Percentiles rank a stretch among this genome's conserved stretches.
Conservation (phyloP, 1,284 basidiomycete species). For the Boletus sp. region DNA sequence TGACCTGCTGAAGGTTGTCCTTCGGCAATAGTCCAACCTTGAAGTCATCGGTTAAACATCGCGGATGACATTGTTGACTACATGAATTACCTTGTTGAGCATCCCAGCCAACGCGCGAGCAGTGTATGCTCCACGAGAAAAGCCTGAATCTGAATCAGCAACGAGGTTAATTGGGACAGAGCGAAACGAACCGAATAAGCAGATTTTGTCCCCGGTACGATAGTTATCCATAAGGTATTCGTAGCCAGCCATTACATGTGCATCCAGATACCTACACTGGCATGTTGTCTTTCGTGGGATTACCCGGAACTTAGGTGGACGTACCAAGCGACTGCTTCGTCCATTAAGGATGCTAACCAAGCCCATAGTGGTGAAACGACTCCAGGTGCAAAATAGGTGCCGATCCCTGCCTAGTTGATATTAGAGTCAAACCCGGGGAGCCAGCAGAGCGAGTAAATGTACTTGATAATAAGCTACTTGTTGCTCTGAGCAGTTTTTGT, state of each 20-base stretch:
- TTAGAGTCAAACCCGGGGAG: neutral
- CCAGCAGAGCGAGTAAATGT: neutral
- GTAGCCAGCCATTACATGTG: slow-evolving; percentile 62
- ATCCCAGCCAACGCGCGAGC: slow-evolving; percentile 71
- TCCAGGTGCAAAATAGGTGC: slow-evolving; percentile 57
- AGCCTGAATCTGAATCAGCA: slow-evolving; percentile 41
- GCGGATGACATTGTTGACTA: neutral
- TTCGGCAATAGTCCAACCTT: slow-evolving; percentile 59
- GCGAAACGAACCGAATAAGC: slow-evolving; percentile 50
- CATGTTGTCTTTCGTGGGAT: neutral
- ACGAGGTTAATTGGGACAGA: neutral
- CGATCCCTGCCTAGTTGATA: slow-evolving; percentile 51
- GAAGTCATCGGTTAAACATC: neutral
- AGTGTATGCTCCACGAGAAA: slow-evolving; percentile 75
- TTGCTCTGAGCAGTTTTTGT: slow-evolving; percentile 50
- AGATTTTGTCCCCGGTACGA: slow-evolving; percentile 54
- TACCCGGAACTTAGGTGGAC: slow-evolving; percentile 11
- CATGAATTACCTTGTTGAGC: slow-evolving; percentile 40
- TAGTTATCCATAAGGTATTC: slow-evolving; percentile 68
- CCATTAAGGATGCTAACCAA: slow-evolving; percentile 49
- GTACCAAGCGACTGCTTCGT: slow-evolving; percentile 60
- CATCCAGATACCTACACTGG: slow-evolving; percentile 50
- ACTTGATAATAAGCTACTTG: slow-evolving; percentile 72
- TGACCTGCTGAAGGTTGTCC: slow-evolving; percentile 56
- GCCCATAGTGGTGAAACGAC: slow-evolving; percentile 48